These are phyloP conservation scores for Scleromitrula shiraiana DNA, from an alignment of 2,329 filamentous ascomycete genomes.

Conservation along the genomic window DNA sequence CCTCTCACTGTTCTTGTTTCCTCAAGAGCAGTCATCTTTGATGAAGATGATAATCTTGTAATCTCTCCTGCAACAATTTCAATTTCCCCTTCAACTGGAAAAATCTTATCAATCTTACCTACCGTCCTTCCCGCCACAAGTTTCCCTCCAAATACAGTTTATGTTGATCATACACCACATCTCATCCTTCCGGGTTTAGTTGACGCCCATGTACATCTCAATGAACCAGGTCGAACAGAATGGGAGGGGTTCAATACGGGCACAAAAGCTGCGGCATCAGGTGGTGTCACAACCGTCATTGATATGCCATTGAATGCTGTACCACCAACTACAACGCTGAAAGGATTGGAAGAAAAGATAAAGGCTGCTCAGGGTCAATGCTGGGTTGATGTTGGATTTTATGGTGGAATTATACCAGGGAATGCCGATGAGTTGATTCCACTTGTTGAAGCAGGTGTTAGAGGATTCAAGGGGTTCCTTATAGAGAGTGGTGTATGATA, in stretches of 20 bases:
- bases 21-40: conserved; percentile 71
- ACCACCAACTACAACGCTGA: conserved; percentile 85
- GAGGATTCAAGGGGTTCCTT: conserved; percentile 95
- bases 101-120: conserved; percentile 70
- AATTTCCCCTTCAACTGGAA: conserved; percentile 70
- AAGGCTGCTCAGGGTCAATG: conserved; percentile 77
- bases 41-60: conserved; percentile 50
- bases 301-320: conserved; percentile 98
- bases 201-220: conserved; percentile 94
- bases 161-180: conserved; percentile 77
- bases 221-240: conserved; percentile 92
- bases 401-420: conserved; percentile 87
- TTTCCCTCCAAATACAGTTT: conserved; percentile 66
- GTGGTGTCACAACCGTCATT: conserved; percentile 91
- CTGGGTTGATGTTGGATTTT: conserved; percentile 99
- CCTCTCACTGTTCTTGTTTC: conserved; percentile 73
- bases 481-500: conserved; percentile 83
- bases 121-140: conserved; percentile 64
- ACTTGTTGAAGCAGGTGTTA: conserved; percentile 75
- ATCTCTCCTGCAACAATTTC: conserved; percentile 78
- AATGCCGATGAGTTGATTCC: conserved; percentile 73
- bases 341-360: conserved; percentile 76
- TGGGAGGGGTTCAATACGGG: conserved; percentile 98
- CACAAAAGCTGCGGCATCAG: conserved; percentile 86
- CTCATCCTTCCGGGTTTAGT: conserved; percentile 86